Evolutionary conservation across 305 asterid species (phyloP), one percentile per base, ranked within the genome.

Genomic region (Plantago lanceolata): DNA sequence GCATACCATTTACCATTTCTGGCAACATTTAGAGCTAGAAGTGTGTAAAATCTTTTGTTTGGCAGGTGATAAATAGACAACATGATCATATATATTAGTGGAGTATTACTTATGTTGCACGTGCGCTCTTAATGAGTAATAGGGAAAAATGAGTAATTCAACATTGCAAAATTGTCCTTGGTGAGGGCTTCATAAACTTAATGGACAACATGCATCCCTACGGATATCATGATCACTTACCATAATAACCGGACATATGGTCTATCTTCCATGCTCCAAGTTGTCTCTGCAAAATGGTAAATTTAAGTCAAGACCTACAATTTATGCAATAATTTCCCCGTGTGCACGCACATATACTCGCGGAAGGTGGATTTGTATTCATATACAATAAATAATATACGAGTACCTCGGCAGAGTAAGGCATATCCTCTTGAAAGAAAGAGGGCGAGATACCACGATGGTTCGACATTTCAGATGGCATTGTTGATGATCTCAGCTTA

Each of bases 371-470:
- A 7, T 37, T 37, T 45, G 1, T 28, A 61, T 29, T 67, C n/a
- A 24, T 24, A 24, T 24, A 24, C 3, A 24, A 24, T 24, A 24
- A 24, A 24, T 24, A 24, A 17, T 50, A 24, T 37, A 19, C 60
- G 24, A n/a, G 59, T 78, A 84, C 90, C 90, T 84, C 88, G 68
- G 81, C 84, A 4, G 76, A 4, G 14, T 11, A 40, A 12, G 0
- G 0, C 15, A 40, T 40, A 2, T 40, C 47, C 16, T 40, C 47
- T 3, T 40, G 66, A 71, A 79, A 77, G 57, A 76, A 82, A 40
- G 92, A 78, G 51, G 95, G 83, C 61, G 95, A 76, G 50, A 75
- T 81, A 19, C 80, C 86, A 60, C 78, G 71, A 35, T 76, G 77
- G 43, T 83, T 40, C 16, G 12, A 82, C 81, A 74, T 79, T 71